These are phyloP conservation scores for Geotrichum carabidarum DNA, from an alignment of 1,139 yeast species.

Conservation along the genomic window DNA sequence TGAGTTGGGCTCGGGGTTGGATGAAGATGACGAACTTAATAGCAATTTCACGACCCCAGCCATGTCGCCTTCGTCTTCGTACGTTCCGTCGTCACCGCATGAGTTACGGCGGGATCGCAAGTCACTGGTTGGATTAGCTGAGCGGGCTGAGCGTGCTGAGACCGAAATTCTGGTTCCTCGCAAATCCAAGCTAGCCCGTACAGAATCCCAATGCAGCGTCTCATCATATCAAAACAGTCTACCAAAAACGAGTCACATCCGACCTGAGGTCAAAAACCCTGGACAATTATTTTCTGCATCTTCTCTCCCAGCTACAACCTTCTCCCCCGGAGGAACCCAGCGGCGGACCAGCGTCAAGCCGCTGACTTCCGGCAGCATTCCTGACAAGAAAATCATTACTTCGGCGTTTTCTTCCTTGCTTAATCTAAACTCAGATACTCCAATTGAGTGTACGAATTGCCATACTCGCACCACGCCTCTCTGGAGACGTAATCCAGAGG, in stretches of 20 bases:
- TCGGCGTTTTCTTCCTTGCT: slow-evolving; percentile 13
- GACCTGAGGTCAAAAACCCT: slow-evolving; percentile 9
- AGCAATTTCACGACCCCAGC: slow-evolving; percentile 26
- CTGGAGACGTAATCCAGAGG: slow-evolving; percentile 88
- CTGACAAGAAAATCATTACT: neutral
- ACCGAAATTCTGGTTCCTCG: slow-evolving; percentile 22
- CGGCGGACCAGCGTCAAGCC: slow-evolving; percentile 1
- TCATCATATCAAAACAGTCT: slow-evolving; percentile 21
- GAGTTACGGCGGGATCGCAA: neutral
- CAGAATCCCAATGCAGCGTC: slow-evolving; percentile 28
- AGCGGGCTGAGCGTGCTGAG: slow-evolving; percentile 8
- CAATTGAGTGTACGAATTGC: slow-evolving; percentile 65
- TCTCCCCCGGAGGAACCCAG: slow-evolving; percentile 3
- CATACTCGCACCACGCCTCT: slow-evolving; percentile 85
- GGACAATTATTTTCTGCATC: slow-evolving; percentile 17
- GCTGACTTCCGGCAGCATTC: slow-evolving; percentile 1
- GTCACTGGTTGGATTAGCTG: slow-evolving; percentile 10
- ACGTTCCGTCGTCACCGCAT: slow-evolving; percentile 17
- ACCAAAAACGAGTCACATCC: neutral
- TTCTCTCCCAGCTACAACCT: slow-evolving; percentile 1
- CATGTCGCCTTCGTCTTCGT: slow-evolving; percentile 24
- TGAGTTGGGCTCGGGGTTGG: slow-evolving; percentile 28
- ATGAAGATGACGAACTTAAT: slow-evolving; percentile 20
- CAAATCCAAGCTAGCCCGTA: slow-evolving; percentile 28
- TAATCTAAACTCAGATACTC: slow-evolving; percentile 19